Evolutionary conservation across 2,329 filamentous ascomycete species (phyloP), one percentile per base, ranked within the genome.

Genomic region (Cordyceps pruinosa): DNA sequence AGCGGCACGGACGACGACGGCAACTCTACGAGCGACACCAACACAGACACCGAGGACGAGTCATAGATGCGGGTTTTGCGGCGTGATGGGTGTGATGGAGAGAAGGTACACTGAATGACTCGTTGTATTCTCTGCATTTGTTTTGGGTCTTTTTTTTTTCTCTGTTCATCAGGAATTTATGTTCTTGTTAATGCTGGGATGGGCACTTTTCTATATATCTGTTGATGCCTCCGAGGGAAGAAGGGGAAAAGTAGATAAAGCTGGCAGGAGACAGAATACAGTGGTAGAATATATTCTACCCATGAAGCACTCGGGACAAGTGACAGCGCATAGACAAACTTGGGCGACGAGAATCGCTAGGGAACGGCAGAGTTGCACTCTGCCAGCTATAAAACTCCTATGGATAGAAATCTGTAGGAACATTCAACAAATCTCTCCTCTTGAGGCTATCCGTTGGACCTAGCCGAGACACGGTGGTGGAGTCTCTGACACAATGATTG

Each of bases 1-100:
- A 95, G 90, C 61, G 87, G 89, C 61, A 90, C 87, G 12, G 74
- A 75, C 17, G 90, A 95, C 60, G 86, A 87, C 66, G 82, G 77
- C 13, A 78, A 81, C 30, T 82, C 85, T 69, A 85, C 84, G 35
- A 87, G 84, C 66, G 85, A 80, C 61, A 88, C 85, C 15, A 85
- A 88, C 66, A 86, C 83, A 13, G 83, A 86, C 63, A 88, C 85
- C 2, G 85, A 88, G 66, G 79, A 82, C 30, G 81, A 84, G 69
- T 77, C 79, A 67, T 80, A 69, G 62, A 58, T 30, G 34, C 17
- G n/a, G n/a, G n/a, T 21, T 10, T 4, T 37, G 30, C 2, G 30
- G 32, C 21, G 10, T 48, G 32, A 19, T 25, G 26, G 4, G 21
- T n/a, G 17, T 15, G 19, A 19, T 30, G 28, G 44, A 51, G 23